Percentiles rank a stretch among this genome's conserved stretches.
These are phyloP conservation scores for Pestalotiopsis sp. DNA, from an alignment of 2,329 filamentous ascomycete genomes.

Conservation along the genomic window DNA sequence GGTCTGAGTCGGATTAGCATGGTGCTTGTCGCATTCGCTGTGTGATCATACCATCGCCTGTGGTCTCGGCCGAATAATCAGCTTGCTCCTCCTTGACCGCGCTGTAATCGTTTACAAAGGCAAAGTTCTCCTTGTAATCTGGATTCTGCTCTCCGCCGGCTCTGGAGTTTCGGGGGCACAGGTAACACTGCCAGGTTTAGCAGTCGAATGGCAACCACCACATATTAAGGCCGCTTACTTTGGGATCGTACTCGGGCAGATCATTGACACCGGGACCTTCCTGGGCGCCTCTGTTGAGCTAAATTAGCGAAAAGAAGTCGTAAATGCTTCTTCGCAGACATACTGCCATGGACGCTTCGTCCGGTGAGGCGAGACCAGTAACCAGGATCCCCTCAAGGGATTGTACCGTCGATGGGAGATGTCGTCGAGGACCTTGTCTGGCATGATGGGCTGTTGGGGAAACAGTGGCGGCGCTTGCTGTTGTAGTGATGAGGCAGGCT, in stretches of 20 bases:
- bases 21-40: not conserved
- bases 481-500: not conserved
- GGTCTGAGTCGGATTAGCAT: slow-evolving; percentile 48
- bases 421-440: slow-evolving; percentile 82
- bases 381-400: slow-evolving; percentile 84
- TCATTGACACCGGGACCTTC: slow-evolving; percentile 70
- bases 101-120: slow-evolving; percentile 97
- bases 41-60: slow-evolving; percentile 36
- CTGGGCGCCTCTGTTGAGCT: slow-evolving; percentile 69
- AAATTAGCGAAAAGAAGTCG: slow-evolving; percentile 2
- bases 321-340: slow-evolving; percentile 39
- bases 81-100: slow-evolving; percentile 93
- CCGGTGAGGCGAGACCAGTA: slow-evolving; percentile 92
- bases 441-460: slow-evolving; percentile 52
- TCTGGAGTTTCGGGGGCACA: slow-evolving; percentile 89
- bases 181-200: slow-evolving; percentile 71
- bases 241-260: slow-evolving; percentile 80
- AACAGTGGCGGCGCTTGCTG: not conserved
- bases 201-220: not conserved
- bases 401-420: slow-evolving; percentile 97
- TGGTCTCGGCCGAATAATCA: slow-evolving; percentile 62
- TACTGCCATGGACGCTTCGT: slow-evolving; percentile 99
- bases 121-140: slow-evolving; percentile 82
- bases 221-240: slow-evolving; percentile 41
- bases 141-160: slow-evolving; percentile 88